Evolutionary conservation across 331 rosid genomes (phyloP).

Genomic region (Pyracantha coccinea): DNA sequence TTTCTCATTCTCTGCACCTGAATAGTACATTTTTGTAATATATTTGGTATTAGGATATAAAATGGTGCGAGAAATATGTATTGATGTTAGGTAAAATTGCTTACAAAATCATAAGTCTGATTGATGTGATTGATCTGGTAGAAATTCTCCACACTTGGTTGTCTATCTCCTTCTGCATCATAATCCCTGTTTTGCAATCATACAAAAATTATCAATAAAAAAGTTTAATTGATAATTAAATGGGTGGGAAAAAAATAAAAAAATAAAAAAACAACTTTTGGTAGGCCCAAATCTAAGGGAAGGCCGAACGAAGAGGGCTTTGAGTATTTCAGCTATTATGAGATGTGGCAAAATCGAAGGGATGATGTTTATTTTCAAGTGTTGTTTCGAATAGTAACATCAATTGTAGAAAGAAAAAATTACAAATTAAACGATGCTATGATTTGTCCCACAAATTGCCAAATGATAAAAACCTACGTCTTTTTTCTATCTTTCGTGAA

Average conservation of each 20-base stretch:
- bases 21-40: background rate
- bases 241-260: no score
- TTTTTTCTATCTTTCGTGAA: background rate
- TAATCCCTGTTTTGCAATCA: constrained; percentile 34
- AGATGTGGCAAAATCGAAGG: no score
- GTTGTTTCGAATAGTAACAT: no score
- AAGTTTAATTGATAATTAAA: background rate
- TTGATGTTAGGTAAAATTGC: background rate
- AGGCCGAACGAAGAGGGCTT: no score
- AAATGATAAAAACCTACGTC: background rate
- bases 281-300: no score
- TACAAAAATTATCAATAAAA: background rate
- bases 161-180: constrained; percentile 52
- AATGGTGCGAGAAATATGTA: background rate
- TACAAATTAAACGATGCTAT: no score
- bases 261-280: no score
- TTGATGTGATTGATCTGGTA: constrained; percentile 51
- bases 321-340: no score
- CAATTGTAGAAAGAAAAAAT: background rate
- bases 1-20: constrained; percentile 58
- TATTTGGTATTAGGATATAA: background rate
- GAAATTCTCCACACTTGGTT: constrained; percentile 51
- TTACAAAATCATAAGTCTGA: constrained; percentile 58
- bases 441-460: background rate
- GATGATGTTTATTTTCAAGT: no score